Percentiles rank a stretch among this genome's conserved stretches.
These are phyloP conservation scores for Rhododendron williamsianum DNA, from an alignment of 148 eudicot species.

Conservation along the genomic window DNA sequence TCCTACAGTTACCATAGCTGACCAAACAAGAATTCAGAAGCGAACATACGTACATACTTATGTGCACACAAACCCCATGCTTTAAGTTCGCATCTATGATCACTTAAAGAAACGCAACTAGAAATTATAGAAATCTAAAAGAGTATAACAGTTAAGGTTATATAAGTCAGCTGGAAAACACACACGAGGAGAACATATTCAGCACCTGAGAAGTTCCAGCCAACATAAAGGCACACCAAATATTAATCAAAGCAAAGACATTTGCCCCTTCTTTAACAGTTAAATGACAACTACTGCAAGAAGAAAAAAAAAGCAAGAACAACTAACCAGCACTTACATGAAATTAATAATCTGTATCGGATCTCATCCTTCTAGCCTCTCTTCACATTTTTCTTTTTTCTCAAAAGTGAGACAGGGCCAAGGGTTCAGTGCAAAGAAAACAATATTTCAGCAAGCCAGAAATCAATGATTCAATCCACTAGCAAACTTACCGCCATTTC, in stretches of 20 bases:
- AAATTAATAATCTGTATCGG: background rate
- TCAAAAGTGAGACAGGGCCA: no score
- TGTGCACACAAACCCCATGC: no score
- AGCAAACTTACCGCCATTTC: background rate
- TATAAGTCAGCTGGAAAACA: background rate
- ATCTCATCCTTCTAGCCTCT: background rate
- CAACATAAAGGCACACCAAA: background rate
- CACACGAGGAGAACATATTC: background rate
- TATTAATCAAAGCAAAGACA: background rate
- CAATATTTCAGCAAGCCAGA: background rate
- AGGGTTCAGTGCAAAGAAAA: background rate
- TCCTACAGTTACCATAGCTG: no score
- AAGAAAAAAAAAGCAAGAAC: no score
- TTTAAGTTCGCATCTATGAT: no score
- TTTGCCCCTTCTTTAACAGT: background rate
- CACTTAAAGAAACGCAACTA: no score
- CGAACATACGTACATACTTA: no score
- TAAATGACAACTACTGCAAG: no score
- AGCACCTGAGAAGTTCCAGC: background rate
- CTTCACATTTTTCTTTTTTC: background rate
- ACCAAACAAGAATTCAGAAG: no score
- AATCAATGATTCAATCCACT: background rate
- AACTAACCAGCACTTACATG: background rate
- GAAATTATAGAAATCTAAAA: no score
- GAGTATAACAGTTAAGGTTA: no score